Base-by-base conservation (phyloP, 768 basidiomycete genomes). In the Trametes cingulata region DNA sequence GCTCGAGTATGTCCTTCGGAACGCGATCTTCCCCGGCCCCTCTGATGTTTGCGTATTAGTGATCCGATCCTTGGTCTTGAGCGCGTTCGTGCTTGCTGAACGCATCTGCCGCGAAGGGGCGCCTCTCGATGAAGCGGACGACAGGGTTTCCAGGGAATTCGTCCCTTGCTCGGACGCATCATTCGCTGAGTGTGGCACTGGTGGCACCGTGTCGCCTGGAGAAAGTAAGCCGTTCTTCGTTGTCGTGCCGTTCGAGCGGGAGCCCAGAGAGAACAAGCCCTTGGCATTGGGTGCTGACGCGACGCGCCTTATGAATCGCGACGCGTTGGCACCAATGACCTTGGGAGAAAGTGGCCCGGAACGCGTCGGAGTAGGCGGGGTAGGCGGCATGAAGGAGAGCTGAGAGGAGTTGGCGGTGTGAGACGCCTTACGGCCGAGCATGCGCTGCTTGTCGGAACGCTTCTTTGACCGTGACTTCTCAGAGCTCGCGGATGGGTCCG, bases 201-300 rank as follows among this genome's bases (percentile, higher is more conserved):
- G 82, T 25, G 85, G 86, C 33, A 86, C 73, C 25, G 77, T 67
- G 47, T 87, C 84, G 9, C 82, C 82, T 3, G 91, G 90, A 14
- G 93, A 85, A 40, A 93, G 78, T 42, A 93, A 75, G 14, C 91
- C 90, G 67, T 92, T 91, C 77, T 84, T 89, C 27, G 86, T 88
- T 1, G 84, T 84, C 29, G 77, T 60, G 19, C 82, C 78, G 3
- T 81, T 68, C 19, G 83, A 82, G 24, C 85, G 82, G 42, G 85
- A 79, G 56, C 82, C 76, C 45, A 85, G 75, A 39, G 80, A 78
- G 72, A 98, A 94, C 29, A 99, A 80, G 27, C 88, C 90, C 72
- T 98, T 98, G 35, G 95, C 90, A 70, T 98, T 99, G 2, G 96
- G 96, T 2, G 97, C 95, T 9, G 94, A 97, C 3, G 95, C 94